These are phyloP conservation scores for Endoconidiophora polonica DNA, from an alignment of 2,329 filamentous ascomycete species.

Conservation along the genomic window DNA sequence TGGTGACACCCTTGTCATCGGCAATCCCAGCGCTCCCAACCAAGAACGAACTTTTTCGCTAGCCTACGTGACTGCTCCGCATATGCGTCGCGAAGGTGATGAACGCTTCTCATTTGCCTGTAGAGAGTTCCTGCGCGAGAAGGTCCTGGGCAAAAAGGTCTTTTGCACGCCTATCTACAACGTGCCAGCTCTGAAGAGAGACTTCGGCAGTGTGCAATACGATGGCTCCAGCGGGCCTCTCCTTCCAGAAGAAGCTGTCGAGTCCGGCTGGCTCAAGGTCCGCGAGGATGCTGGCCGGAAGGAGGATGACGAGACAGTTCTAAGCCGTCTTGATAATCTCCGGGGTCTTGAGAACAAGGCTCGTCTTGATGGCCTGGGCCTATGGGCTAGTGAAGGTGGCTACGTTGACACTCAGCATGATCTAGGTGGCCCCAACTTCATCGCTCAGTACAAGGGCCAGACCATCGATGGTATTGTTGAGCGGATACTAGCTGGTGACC, in stretches of 20 bases:
- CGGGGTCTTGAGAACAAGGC: slow-evolving; percentile 63
- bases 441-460: slow-evolving; percentile 72
- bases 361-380: slow-evolving; percentile 59
- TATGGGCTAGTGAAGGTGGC: slow-evolving; percentile 54
- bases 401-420: slow-evolving; percentile 69
- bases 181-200: slow-evolving; percentile 67
- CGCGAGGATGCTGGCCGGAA: slow-evolving; percentile 87
- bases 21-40: slow-evolving; percentile 62
- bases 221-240: slow-evolving; percentile 58
- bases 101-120: slow-evolving; percentile 90
- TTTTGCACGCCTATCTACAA: slow-evolving; percentile 77
- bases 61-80: slow-evolving; percentile 80
- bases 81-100: slow-evolving; percentile 74
- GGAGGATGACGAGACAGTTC: slow-evolving; percentile 65
- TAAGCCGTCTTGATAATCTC: slow-evolving; percentile 58
- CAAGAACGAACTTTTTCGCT: slow-evolving; percentile 78
- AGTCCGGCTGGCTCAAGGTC: slow-evolving; percentile 83
- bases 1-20: slow-evolving; percentile 78
- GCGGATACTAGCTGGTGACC: slow-evolving; percentile 79
- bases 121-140: slow-evolving; percentile 74
- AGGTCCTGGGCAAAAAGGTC: slow-evolving; percentile 72
- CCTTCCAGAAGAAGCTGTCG: slow-evolving; percentile 67
- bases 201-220: slow-evolving; percentile 68
- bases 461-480: slow-evolving; percentile 76
- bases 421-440: slow-evolving; percentile 54